Evolutionary conservation across 73 alveolate species (phyloP), one percentile per base, ranked within the genome.

Genomic region (Halteria grandinella): DNA sequence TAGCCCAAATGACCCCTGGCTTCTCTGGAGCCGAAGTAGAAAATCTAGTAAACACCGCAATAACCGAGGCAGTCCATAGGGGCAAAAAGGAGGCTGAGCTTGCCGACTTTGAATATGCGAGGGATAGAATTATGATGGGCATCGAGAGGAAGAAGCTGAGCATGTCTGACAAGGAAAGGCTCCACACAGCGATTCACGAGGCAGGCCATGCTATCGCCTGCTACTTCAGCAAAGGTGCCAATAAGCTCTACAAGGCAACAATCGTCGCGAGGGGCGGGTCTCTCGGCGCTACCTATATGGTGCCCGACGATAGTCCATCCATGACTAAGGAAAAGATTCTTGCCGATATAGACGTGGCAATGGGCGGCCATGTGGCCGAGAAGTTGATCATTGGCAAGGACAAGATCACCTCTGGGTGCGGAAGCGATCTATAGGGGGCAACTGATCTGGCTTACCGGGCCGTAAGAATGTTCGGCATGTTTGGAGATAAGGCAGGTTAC

Each of bases 1-100:
- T 93, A 2, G 98, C 98, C n/a, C 88, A 89, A 66, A 64, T 88
- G 81, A 95, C 99, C 10, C 90, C 97, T 1, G 99, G 99, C 14
- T 81, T 95, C 78, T 93, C 98, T 44, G 99, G 99, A 53, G 97
- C 97, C 36, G 93, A 81, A 39, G 77, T 92, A 7, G 84, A 80
- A 50, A 82, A 86, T 49, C 55, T 91, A 28, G 97, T 91, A 24
- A 91, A 91, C 52, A 69, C 91, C 2, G 94, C 96, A 0, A 87
- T 88, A 5, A 60, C 89, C 49, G 89, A 90, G 57, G 96, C 98
- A 41, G 91, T 88, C 24, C 89, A 88, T 37, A 50, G 69, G 11
- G 89, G 81, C 20, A 71, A 83, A 75, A 31, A 31, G 23, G 3
- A 37, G 39, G 89, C 89, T 1, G 66, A 64, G 21, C 20, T 79